phyloP scores from a whole-genome alignment of 2,329 filamentous ascomycete species.

The Cladophialophora yegresii region DNA sequence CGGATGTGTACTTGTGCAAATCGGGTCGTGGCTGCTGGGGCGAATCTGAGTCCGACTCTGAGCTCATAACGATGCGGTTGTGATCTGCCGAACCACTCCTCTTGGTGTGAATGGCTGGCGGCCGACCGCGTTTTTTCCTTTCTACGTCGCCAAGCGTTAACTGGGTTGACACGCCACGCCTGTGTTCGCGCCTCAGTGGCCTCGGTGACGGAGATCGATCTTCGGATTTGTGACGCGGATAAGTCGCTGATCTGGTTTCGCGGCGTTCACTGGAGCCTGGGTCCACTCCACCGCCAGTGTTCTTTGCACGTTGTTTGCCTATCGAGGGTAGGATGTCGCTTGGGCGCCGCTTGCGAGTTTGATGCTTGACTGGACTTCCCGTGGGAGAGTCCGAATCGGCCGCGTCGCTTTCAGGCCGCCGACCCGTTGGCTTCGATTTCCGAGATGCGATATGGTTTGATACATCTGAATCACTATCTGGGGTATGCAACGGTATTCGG shows the following conservation, averaged over 20 bases:
- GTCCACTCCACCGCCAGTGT: conserved; percentile 26
- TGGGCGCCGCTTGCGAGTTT: conserved; percentile 32
- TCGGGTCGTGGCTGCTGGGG: conserved; percentile 45
- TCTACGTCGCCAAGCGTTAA: conserved; percentile 33
- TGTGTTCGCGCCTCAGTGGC: conserved; percentile 33
- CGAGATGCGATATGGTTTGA: conserved; percentile 26
- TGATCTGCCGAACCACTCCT: conserved; percentile 50
- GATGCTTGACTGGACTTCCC: conserved; percentile 22
- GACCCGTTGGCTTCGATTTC: conserved; percentile 2
- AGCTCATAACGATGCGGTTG: conserved; percentile 31
- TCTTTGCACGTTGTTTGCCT: conserved; percentile 33
- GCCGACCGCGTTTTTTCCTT: conserved; percentile 43
- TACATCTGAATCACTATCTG: conserved; percentile 35
- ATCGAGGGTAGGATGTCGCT: conserved; percentile 32
- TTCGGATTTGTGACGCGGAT: conserved; percentile 36
- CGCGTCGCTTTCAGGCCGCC: conserved; percentile 12
- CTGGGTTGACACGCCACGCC: conserved; percentile 38
- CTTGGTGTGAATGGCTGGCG: conserved; percentile 46
- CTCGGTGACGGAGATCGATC: conserved; percentile 39
- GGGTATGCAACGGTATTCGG: conserved; percentile 26
- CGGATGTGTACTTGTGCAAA: conserved; percentile 46
- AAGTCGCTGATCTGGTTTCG: conserved; percentile 39
- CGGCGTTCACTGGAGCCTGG: conserved; percentile 34
- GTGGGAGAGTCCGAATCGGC: conserved; percentile 24
- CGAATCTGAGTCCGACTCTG: conserved; percentile 40